A percentile compares a stretch with the other conserved stretches of the same genome.
phyloP scores from a whole-genome alignment of 1,284 basidiomycete species.

The Bondarzewia mesenterica region DNA sequence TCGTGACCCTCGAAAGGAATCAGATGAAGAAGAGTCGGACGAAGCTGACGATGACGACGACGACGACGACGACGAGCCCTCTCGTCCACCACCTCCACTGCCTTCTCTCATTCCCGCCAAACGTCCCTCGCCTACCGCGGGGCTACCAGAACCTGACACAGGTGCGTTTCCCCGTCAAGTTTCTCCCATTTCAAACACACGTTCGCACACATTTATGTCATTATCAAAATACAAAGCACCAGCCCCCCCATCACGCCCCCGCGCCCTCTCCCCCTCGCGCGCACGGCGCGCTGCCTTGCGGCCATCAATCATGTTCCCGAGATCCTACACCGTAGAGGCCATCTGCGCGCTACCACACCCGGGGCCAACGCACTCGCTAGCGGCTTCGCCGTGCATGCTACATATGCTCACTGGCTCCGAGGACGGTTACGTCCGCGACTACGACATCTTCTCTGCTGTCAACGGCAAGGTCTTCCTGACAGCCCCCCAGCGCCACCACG shows the following conservation, averaged over 20 bases:
- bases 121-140: slow-evolving; percentile 9
- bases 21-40: slow-evolving; percentile 52
- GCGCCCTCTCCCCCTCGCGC: slow-evolving; percentile 57
- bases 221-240: too few relatives aligned
- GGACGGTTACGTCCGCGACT: slow-evolving; percentile 90
- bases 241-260: slow-evolving; percentile 26
- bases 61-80: slow-evolving; percentile 28
- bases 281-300: slow-evolving; percentile 30
- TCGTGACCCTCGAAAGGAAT: slow-evolving; percentile 49
- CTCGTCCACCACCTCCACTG: slow-evolving; percentile 2
- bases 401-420: slow-evolving; percentile 88
- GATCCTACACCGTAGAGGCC: slow-evolving; percentile 84
- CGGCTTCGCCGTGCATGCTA: slow-evolving; percentile 80
- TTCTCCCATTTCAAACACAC: too few relatives aligned
- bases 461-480: slow-evolving; percentile 87
- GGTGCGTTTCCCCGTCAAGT: slow-evolving; percentile 1
- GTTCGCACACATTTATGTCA: too few relatives aligned
- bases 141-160: slow-evolving; percentile 10
- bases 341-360: slow-evolving; percentile 89
- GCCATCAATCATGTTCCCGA: slow-evolving; percentile 25
- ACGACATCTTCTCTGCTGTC: slow-evolving; percentile 84
- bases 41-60: slow-evolving; percentile 42
- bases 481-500: slow-evolving; percentile 84
- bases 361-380: slow-evolving; percentile 78
- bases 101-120: slow-evolving; percentile 6